Evolutionary conservation across 495 filamentous ascomycete genomes (phyloP).

Genomic region (Cryomyces minteri): DNA sequence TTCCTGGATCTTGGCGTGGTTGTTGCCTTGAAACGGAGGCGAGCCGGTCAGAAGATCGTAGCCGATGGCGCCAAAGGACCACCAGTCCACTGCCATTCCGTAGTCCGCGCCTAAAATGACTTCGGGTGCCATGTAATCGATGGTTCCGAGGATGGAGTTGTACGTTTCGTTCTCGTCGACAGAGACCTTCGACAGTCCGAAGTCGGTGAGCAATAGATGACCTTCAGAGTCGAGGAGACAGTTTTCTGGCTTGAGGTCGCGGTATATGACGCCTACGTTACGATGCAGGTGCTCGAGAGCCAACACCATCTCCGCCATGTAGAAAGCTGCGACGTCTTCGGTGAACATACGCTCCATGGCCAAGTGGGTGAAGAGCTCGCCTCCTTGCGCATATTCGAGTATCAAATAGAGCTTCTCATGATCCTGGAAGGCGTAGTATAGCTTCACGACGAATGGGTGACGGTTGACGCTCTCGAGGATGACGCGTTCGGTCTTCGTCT

Average conservation of each 20-base stretch:
- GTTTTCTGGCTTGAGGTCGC: slow-evolving; percentile 95
- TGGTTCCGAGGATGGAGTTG: slow-evolving; percentile 76
- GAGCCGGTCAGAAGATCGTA: slow-evolving; percentile 81
- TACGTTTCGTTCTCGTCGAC: slow-evolving; percentile 55
- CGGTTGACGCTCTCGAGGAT: slow-evolving; percentile 90
- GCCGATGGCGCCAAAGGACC: slow-evolving; percentile 85
- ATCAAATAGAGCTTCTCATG: slow-evolving; percentile 95
- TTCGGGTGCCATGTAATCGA: slow-evolving; percentile 98
- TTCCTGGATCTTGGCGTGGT: slow-evolving; percentile 79
- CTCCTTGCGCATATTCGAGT: slow-evolving; percentile 94
- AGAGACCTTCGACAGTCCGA: slow-evolving; percentile 91
- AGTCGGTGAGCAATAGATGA: slow-evolving; percentile 89
- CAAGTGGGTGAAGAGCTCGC: slow-evolving; percentile 83
- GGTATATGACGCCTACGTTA: slow-evolving; percentile 83
- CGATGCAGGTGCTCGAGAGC: slow-evolving; percentile 85
- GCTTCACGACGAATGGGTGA: slow-evolving; percentile 91
- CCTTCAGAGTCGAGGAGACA: slow-evolving; percentile 83
- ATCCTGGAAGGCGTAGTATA: slow-evolving; percentile 97
- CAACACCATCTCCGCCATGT: slow-evolving; percentile 95
- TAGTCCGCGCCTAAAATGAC: slow-evolving; percentile 72
- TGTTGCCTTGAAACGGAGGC: slow-evolving; percentile 77
- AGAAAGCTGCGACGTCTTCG: slow-evolving; percentile 77
- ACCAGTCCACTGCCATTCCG: slow-evolving; percentile 92
- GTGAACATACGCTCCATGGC: slow-evolving; percentile 81
- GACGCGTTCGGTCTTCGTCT: slow-evolving; percentile 88